These are phyloP conservation scores for Pleurotus sapidus DNA, from an alignment of 768 basidiomycete species.

Conservation along the genomic window DNA sequence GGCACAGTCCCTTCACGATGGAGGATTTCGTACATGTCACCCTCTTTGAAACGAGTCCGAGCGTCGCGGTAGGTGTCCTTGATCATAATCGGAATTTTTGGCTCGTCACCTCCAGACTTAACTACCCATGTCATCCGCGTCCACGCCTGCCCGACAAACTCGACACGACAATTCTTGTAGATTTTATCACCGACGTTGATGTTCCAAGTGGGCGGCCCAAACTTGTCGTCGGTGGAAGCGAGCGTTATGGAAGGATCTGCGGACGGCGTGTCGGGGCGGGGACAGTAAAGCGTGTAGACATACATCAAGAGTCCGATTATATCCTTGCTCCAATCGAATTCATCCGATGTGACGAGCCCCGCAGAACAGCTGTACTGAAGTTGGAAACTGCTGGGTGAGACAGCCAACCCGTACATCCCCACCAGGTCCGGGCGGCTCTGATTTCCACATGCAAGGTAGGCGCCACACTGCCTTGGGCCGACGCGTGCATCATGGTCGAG, in stretches of 20 bases:
- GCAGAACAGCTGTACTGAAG: neutral
- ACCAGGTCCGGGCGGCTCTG: conserved; percentile 1
- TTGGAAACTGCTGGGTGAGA: neutral
- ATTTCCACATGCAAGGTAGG: neutral
- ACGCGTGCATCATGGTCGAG: neutral
- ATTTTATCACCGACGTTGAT: neutral
- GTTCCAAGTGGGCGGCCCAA: neutral
- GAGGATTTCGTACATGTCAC: neutral
- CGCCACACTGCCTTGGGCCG: neutral
- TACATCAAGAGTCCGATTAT: neutral
- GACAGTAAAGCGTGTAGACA: neutral
- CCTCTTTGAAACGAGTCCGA: neutral
- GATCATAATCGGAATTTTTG: neutral
- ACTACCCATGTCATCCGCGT: neutral
- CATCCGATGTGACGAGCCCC: neutral
- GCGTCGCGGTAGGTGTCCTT: neutral
- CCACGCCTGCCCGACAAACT: neutral
- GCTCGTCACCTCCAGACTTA: neutral
- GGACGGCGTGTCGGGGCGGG: neutral
- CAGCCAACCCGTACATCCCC: neutral
- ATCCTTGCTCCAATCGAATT: neutral
- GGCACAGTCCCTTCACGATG: neutral
- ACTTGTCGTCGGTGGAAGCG: neutral
- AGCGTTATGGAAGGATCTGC: neutral
- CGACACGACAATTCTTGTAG: neutral